phyloP scores from a whole-genome alignment of 75 land plant species.

The Sequoia sempervirens region DNA sequence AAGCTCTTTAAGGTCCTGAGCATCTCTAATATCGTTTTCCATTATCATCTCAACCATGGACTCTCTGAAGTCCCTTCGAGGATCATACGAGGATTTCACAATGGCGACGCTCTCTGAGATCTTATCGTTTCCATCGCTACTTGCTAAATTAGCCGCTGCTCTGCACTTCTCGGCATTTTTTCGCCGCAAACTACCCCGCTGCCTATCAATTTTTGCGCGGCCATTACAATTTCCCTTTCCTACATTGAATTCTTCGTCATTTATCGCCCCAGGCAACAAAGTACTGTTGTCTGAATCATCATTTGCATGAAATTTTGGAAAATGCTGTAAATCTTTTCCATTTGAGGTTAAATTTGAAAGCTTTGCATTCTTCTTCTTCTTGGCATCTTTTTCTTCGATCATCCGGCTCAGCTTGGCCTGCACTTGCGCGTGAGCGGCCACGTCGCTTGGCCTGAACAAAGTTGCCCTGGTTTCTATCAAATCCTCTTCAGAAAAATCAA shows the following conservation, averaged over 20 bases:
- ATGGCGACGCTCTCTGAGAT: conserved; percentile 43
- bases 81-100: conserved; percentile 63
- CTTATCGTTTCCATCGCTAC: neutral
- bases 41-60: conserved; percentile 90
- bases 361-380: neutral
- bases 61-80: conserved; percentile 65
- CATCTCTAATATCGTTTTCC: conserved; percentile 42
- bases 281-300: neutral
- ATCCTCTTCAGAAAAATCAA: neutral
- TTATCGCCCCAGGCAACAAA: neutral
- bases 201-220: neutral
- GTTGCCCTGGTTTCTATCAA: conserved; percentile 2
- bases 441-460: conserved; percentile 2
- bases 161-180: neutral
- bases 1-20: conserved; percentile 68
- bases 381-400: neutral
- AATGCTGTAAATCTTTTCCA: neutral
- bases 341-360: neutral
- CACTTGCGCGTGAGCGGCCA: neutral
- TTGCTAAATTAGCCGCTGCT: neutral
- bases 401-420: conserved; percentile 8
- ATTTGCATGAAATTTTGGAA: neutral
- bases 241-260: neutral
- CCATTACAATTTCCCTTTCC: neutral
- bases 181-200: neutral